Base-by-base conservation (phyloP, 129 eudicot genomes). In the Escallonia herrerae region DNA sequence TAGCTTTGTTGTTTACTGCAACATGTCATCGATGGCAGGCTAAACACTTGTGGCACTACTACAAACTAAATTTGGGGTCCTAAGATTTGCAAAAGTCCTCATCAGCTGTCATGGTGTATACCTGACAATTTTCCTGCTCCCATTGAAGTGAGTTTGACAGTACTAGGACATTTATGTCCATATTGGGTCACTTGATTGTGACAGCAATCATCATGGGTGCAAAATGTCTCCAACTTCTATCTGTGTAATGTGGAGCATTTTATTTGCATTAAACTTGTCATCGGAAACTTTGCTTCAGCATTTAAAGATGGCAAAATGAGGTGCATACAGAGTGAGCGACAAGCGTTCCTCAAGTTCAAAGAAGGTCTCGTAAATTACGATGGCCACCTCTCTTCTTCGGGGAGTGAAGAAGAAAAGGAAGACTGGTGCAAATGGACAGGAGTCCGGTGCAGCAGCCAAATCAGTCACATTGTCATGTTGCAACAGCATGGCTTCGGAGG, bases 281-380 rank as follows among this genome's bases (percentile, higher is more conserved):
- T 49, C 12, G 54, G 54, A 49, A 7, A 11, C 7, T 5, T 46
- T 7, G 10, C 9, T 4, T 3, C 10, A 1, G 45, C 47, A 41
- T 15, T 44, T 5, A 50, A n/a, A 43, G 39, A 12, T 56, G 58
- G 46, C 10, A 54, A 45, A 2, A 56, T 43, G 8, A 56, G 42
- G 43, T 67, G 72, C 72, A 54, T 67, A 2, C 53, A 56, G 13
- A 55, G 64, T 45, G 64, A 60, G 64, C 39, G 64, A 60, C 47
- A 60, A 40, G 64, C 64, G 39, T 48, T 60, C 6, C 64, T 60
- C 47, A 7, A 6, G n/a, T 60, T 60, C 15, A 60, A 38, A 5
- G 12, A 9, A 38, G 46, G 15, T 14, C 64, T 60, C 40, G 15
- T 60, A 39, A 15, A 40, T 39, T 4, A 40, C 5, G 14, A 12